A percentile compares a stretch with the other conserved stretches of the same genome.
Conservation (phyloP, 495 filamentous ascomycete genomes). For the Ascobolus immersus region DNA sequence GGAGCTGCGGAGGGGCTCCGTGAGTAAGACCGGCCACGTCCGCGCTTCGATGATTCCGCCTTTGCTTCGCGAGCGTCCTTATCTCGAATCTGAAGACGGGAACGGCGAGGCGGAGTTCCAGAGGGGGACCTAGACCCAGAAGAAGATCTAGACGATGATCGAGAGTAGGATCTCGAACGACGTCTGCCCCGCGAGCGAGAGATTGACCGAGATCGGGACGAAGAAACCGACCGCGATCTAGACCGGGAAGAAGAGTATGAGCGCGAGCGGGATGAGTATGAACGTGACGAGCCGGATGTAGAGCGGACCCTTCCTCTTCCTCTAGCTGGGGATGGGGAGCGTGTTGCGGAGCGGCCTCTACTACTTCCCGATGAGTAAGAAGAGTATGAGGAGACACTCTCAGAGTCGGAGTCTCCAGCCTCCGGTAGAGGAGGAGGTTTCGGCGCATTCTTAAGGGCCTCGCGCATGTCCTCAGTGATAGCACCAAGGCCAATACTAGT, state of each 20-base stretch:
- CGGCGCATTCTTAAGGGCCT: conserved; percentile 52
- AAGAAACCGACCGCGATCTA: no score
- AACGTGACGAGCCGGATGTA: conserved; percentile 17
- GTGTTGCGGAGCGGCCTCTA: no score
- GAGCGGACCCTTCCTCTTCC: conserved; percentile 24
- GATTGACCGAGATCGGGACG: no score
- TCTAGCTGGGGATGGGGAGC: no score
- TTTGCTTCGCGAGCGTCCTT: background rate
- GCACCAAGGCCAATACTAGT: conserved; percentile 88
- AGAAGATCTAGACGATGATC: conserved; percentile 10
- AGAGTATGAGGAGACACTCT: conserved; percentile 40
- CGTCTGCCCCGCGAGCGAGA: no score
- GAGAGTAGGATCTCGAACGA: conserved; percentile 9
- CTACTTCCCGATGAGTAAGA: conserved; percentile 29
- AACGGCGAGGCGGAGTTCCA: conserved; percentile 2
- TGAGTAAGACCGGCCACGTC: conserved; percentile 14
- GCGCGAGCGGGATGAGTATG: conserved; percentile 16
- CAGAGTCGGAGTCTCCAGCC: conserved; percentile 30
- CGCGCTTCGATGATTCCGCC: conserved; percentile 17
- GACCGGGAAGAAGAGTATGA: conserved; percentile 22
- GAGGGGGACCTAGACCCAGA: conserved; percentile 6
- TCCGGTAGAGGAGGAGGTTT: conserved; percentile 39
- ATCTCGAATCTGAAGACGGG: conserved; percentile 17
- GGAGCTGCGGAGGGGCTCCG: conserved; percentile 6
- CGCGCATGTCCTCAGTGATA: conserved; percentile 86